phyloP scores from a whole-genome alignment of 768 basidiomycete genomes.

The Rhizopogon roseolus region DNA sequence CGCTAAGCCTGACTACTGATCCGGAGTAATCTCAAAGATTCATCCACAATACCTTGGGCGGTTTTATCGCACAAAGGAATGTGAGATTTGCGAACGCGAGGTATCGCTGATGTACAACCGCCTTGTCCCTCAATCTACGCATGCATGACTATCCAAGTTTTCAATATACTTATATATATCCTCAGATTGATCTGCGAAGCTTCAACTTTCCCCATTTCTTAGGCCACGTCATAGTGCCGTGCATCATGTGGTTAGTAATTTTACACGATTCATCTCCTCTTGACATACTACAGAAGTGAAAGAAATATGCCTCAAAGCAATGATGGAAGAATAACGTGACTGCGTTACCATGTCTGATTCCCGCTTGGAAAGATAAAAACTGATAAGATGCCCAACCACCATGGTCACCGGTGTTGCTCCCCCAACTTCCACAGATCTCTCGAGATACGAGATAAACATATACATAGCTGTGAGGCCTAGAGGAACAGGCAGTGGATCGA shows the following conservation, averaged over 20 bases:
- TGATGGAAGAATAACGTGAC: too few species aligned
- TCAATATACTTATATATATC: not conserved
- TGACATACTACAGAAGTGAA: constrained; percentile 55
- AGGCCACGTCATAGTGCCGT: constrained; percentile 52
- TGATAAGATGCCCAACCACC: too few species aligned
- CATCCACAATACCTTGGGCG: constrained; percentile 34
- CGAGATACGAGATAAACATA: too few species aligned
- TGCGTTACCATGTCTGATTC: not conserved
- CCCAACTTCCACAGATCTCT: too few species aligned
- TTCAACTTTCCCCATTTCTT: not conserved
- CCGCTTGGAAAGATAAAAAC: too few species aligned
- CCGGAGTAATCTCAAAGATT: constrained; percentile 35
- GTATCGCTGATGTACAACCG: constrained; percentile 60
- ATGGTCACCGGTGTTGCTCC: too few species aligned
- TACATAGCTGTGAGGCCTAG: too few species aligned
- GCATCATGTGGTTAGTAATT: constrained; percentile 46
- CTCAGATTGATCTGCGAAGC: not conserved
- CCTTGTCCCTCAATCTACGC: constrained; percentile 49
- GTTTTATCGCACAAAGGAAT: constrained; percentile 46
- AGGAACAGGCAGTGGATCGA: too few species aligned
- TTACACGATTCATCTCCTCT: constrained; percentile 45
- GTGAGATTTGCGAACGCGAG: constrained; percentile 56
- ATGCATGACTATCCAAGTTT: constrained; percentile 53
- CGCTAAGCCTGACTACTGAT: constrained; percentile 44
- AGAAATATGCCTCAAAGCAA: constrained; percentile 42